Evolutionary conservation across 768 basidiomycete genomes (phyloP), one percentile per base, ranked within the genome.

Genomic region (Tylopilus subfusipes): DNA sequence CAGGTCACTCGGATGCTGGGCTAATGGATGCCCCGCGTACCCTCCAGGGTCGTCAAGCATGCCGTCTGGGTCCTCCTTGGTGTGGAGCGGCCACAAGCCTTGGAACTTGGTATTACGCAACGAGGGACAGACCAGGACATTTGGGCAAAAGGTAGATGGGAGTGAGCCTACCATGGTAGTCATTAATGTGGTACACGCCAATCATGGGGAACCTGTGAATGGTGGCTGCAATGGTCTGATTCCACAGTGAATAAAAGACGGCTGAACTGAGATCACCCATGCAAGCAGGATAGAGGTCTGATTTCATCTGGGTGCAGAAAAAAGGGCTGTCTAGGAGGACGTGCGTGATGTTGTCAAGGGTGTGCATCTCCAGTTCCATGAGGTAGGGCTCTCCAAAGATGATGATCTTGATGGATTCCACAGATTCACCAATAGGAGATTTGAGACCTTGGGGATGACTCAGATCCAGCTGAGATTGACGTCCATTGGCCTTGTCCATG

Each of bases 201-300:
- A 96, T 85, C 60, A 85, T 84, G 1, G 94, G 91, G 73, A 77
- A 78, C 51, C 93, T 84, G 58, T 91, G 86, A 59, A 97, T 88
- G 30, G 93, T 90, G 43, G 92, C 86, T 18, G 93, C 93, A 58
- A 97, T 93, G 42, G 93, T 92, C 72, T 97, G 94, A 65, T 97
- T 97, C 94, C 94, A 97, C 18, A 93, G 94, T 45, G 94, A 96
- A 70, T 97, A 97, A 79, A 96, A 97, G 66, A 96, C 96, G 39
- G 94, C 94, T 11, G 94, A 96, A 61, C 88, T 90, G 58, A 97
- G 79, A 69, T 97, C 94, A 67, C 96, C 94, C 94, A 97, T 97
- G 63, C 94, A 90, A 64, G 92, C 88, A 27, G 94, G 94, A 70
- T 97, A 97, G 3, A 94, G 94, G 64, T 97, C 94, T 0, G 94